Evolutionary conservation across 148 eudicot species (phyloP), one percentile per base, ranked within the genome.

Genomic region (Agrostemma githago): DNA sequence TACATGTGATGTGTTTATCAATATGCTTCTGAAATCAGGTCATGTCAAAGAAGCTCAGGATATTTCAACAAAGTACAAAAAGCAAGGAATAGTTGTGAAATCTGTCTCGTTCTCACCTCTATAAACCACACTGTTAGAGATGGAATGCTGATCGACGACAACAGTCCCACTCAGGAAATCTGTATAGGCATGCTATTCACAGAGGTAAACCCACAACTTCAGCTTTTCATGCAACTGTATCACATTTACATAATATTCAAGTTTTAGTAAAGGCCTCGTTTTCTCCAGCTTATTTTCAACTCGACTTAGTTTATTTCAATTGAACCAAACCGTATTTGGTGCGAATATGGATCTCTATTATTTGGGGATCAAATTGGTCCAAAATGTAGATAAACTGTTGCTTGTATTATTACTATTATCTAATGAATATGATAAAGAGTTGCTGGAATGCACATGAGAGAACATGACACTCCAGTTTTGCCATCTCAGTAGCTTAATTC

Each of bases 1-100:
- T 75, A 81, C 85, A 42, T 88, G 96, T 74, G 82, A 87, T 62
- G 78, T 85, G 9, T 82, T 78, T 62, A 76, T 92, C 67, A 83
- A 83, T 39, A 82, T 86, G 64, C 82, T 95, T 67, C 74, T 84
- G 57, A 82, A 86, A 64, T 69, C 68, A 15, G 90, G 89, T 58
- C 81, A 74, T 37, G 38, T 77, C 39, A 79, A 80, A 70, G 97
- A 87, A 80, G 96, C 92, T 17, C 78, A 66, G 72, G 80, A 70
- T 58, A 42, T 90, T 69, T 79, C 76, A 65, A 77, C 66, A 65
- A 84, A 83, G 73, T 94, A 83, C 76, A 81, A 83, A 76, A 77
- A 80, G 75, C 75, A 78, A 79, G 93, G 90, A 42, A 38, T 76
- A 72, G 8, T 44, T 61, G 46, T 77, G 71, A 70, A 81, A 57